These are phyloP conservation scores for Verticillium tricorpus DNA, from an alignment of 2,329 filamentous ascomycete genomes.

Conservation along the genomic window DNA sequence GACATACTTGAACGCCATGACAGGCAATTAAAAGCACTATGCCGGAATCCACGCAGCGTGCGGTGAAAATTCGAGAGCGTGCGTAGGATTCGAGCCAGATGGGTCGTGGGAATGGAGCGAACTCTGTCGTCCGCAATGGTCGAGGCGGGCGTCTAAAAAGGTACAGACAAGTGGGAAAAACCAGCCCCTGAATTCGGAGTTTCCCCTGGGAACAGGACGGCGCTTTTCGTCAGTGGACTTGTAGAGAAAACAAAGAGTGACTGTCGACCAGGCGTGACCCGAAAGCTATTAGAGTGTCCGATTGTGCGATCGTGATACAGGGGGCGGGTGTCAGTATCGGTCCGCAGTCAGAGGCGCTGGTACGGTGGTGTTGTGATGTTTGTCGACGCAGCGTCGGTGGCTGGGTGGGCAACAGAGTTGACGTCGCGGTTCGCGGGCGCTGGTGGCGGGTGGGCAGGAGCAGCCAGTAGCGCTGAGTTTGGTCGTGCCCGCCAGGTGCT, in stretches of 20 bases:
- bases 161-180: not conserved
- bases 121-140: not conserved
- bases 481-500: not conserved
- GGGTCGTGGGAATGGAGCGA: not conserved
- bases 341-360: not conserved
- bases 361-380: not conserved
- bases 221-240: not conserved
- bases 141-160: not conserved
- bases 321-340: not conserved
- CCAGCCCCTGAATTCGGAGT: not conserved
- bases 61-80: not conserved
- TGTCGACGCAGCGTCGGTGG: not conserved
- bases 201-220: not conserved
- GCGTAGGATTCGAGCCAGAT: not conserved
- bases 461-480: not conserved
- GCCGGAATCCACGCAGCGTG: not conserved
- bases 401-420: not conserved
- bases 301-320: not conserved
- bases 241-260: not conserved
- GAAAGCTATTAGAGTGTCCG: not conserved
- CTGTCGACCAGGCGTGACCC: not conserved
- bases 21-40: slow-evolving; percentile 6
- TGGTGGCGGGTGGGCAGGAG: not conserved
- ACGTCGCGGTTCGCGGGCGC: not conserved
- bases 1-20: slow-evolving; percentile 15